Evolutionary conservation across 1,284 basidiomycete genomes (phyloP).

Genomic region (Vanrija sp.): DNA sequence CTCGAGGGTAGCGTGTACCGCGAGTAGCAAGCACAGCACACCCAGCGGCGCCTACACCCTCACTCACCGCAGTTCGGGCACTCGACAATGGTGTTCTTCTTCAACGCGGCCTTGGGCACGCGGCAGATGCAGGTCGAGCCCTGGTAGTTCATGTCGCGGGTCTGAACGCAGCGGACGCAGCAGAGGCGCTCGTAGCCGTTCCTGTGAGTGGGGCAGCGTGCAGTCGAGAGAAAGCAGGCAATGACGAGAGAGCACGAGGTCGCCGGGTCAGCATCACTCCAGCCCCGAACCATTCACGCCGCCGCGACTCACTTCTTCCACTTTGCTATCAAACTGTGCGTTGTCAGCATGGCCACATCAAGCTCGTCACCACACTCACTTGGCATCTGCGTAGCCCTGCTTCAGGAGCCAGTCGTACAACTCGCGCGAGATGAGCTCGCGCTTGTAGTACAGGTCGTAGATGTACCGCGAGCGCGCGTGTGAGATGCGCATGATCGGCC

Average conservation of each 20-base stretch:
- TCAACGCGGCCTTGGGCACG: slow-evolving; percentile 90
- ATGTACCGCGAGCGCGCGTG: slow-evolving; percentile 95
- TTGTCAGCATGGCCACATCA: slow-evolving; percentile 1
- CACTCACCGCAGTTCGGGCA: slow-evolving; percentile 89
- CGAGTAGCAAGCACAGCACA: too few species aligned
- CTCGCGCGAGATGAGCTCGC: slow-evolving; percentile 88
- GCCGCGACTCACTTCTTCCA: slow-evolving; percentile 84
- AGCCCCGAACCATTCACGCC: not conserved
- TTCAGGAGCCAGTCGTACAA: slow-evolving; percentile 98
- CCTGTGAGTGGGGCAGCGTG: slow-evolving; percentile 15
- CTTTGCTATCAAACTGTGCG: slow-evolving; percentile 87
- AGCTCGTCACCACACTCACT: slow-evolving; percentile 57
- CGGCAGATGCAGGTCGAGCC: slow-evolving; percentile 99
- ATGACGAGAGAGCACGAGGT: not conserved
- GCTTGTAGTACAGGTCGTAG: slow-evolving; percentile 98
- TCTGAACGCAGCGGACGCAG: slow-evolving; percentile 95
- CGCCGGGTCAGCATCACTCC: slow-evolving; percentile 1
- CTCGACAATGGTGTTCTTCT: slow-evolving; percentile 88
- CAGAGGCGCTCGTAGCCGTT: slow-evolving; percentile 97
- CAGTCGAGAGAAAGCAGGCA: not conserved
- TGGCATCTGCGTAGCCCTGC: slow-evolving; percentile 94
- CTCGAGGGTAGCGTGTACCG: too few species aligned
- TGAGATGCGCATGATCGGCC: slow-evolving; percentile 93
- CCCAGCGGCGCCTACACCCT: not conserved
- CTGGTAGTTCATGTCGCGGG: slow-evolving; percentile 98